Percentiles rank a stretch among this genome's conserved stretches.
Conservation (phyloP, 169 alveolate species). For the Ichthyophthirius multifiliis region DNA sequence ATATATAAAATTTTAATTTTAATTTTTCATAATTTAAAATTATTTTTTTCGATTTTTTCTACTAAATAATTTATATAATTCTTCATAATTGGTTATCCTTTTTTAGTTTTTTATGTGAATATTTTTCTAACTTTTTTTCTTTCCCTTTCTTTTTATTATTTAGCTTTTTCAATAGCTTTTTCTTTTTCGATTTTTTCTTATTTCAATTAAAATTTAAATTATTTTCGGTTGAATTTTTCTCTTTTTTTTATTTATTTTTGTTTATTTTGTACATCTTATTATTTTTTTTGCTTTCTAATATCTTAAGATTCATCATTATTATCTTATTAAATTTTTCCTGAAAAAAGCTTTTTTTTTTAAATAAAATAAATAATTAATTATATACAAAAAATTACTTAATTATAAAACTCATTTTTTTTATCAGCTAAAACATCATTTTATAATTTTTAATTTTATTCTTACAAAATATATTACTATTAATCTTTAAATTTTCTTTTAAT, state of each 20-base stretch:
- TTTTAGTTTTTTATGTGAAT: slow-evolving; percentile 10
- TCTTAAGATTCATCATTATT: not conserved
- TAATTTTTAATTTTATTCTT: not conserved
- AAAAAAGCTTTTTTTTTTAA: not conserved
- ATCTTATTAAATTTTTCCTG: not conserved
- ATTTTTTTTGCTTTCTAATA: not conserved
- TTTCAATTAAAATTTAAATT: not conserved
- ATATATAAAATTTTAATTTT: too few species aligned
- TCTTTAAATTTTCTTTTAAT: slow-evolving; percentile 38
- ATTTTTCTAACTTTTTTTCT: slow-evolving; percentile 4
- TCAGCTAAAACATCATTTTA: not conserved
- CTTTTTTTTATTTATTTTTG: not conserved
- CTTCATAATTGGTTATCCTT: slow-evolving; percentile 18
- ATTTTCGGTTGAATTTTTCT: not conserved
- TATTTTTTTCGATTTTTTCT: not conserved
- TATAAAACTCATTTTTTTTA: slow-evolving; percentile 9
- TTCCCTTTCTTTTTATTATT: not conserved
- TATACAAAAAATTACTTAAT: not conserved
- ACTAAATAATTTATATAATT: slow-evolving; percentile 17
- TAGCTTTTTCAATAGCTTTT: not conserved
- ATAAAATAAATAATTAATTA: not conserved
- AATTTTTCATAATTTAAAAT: too few species aligned
- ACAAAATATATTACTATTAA: not conserved
- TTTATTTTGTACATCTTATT: not conserved
- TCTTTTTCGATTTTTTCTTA: not conserved